phyloP scores from a whole-genome alignment of 2,329 filamentous ascomycete species.

The Scorias spongiosa region DNA sequence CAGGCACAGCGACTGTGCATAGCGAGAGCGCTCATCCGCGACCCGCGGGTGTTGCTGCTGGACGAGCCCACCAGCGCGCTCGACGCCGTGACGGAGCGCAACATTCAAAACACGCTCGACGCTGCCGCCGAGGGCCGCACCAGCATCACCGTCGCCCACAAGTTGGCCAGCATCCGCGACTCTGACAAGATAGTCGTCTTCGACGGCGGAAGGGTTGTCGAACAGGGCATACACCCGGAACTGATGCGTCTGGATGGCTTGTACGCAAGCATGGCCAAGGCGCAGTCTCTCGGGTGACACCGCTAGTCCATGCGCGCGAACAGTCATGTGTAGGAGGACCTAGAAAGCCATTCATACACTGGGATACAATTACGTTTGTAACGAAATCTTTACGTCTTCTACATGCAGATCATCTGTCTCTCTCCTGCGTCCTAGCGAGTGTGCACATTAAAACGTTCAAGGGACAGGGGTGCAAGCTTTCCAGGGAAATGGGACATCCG shows the following conservation, averaged over 20 bases:
- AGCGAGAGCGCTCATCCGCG: constrained; percentile 30
- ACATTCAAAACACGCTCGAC: constrained; percentile 27
- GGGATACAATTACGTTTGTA: too few relatives aligned
- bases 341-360: too few relatives aligned
- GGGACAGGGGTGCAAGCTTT: too few relatives aligned
- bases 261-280: constrained; percentile 25
- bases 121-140: constrained; percentile 33
- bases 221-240: constrained; percentile 46
- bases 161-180: constrained; percentile 62
- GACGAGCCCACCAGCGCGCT: constrained; percentile 33
- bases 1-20: constrained; percentile 32
- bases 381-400: too few relatives aligned
- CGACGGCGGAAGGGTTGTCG: constrained; percentile 46
- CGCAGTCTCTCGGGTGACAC: constrained; percentile 17
- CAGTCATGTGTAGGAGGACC: too few relatives aligned
- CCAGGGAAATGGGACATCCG: too few relatives aligned
- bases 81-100: constrained; percentile 29
- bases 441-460: too few relatives aligned
- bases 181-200: constrained; percentile 70
- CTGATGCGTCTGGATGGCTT: constrained; percentile 33
- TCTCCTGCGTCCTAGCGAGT: too few relatives aligned
- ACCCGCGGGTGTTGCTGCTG: constrained; percentile 30
- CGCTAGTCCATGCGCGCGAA: not conserved
- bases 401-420: too few relatives aligned
- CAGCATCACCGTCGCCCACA: constrained; percentile 63